Base-by-base conservation (phyloP, 345 rosid species). In the Moricandia moricandioides region DNA sequence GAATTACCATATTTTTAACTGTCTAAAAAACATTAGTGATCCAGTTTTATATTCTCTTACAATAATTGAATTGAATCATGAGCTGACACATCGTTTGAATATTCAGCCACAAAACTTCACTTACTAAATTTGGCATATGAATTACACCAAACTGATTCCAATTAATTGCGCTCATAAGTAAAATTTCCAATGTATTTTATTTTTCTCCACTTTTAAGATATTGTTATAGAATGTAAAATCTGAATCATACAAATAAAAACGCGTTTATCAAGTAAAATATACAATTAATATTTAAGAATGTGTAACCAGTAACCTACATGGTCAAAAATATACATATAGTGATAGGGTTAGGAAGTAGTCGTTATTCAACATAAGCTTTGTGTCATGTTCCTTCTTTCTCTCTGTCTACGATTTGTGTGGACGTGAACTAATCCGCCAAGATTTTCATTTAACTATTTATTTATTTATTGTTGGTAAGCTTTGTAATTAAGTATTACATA, bases 301-400 rank as follows among this genome's bases (percentile, higher is more conserved):
- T 45, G 61, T 30, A 59, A 18, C 27, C 39, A 33, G 61, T 30
- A 59, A 18, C 27, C 39, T 47, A 21, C n/a, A 67, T 11, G 24
- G 52, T 61, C 51, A 47, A 67, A 17, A 61, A 21, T 21, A 21
- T 21, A 21, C 2, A 21, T 21, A 21, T 21, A 21, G 24, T 21
- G 24, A 21, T 21, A 37, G 54, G 33, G 76, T 71, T 77, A 71
- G 80, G 80, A 78, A 71, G 67, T 29, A 35, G 81, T 71, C 80
- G 62, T 71, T 71, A 45, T 77, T 7, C n/a, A 57, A 56, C 54
- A 49, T 43, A 75, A 34, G 30, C 40, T 49, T 6, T 49, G 37
- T 68, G 69, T 62, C 62, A 61, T 75, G 79, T 68, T 67, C 67
- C 70, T 62, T 76, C 56, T 40, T 35, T 69, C 57, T 29, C 74